Evolutionary conservation across 805 yeast species (phyloP).

Genomic region (Metschnikowia proteae): DNA sequence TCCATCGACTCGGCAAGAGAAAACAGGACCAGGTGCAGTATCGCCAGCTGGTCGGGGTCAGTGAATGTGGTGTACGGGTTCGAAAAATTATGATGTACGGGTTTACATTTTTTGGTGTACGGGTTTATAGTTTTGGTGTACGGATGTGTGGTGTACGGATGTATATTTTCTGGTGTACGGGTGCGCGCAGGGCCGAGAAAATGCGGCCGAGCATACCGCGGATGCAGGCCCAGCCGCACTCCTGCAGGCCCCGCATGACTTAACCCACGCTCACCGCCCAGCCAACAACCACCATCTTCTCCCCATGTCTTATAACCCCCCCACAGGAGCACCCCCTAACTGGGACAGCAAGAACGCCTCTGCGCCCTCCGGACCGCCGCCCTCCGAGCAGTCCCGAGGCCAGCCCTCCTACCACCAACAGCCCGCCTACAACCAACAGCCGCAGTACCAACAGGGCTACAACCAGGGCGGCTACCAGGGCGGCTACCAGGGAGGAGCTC

Average conservation of each 20-base stretch:
- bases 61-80: too few relatives aligned
- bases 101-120: too few relatives aligned
- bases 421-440: constrained; percentile 15
- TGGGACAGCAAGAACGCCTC: constrained; percentile 19
- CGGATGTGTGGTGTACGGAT: too few relatives aligned
- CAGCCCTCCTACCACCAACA: constrained; percentile 18
- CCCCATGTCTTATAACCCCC: constrained; percentile 22
- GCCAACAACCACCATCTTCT: background rate
- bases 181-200: too few relatives aligned
- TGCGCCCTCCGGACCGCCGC: constrained; percentile 13
- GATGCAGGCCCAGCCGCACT: background rate
- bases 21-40: too few relatives aligned
- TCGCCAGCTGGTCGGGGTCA: too few relatives aligned
- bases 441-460: constrained; percentile 14
- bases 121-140: too few relatives aligned
- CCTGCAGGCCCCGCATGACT: background rate
- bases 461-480: constrained; percentile 13
- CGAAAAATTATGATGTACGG: too few relatives aligned
- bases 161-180: too few relatives aligned
- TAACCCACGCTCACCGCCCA: background rate
- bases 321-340: constrained; percentile 28
- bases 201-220: too few relatives aligned
- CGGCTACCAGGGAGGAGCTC: constrained; percentile 16
- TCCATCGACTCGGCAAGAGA: too few relatives aligned
- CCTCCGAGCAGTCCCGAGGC: constrained; percentile 21